Percentiles rank a stretch among this genome's conserved stretches.
Evolutionary conservation across 768 basidiomycete genomes (phyloP).

Genomic region (Pholiota microspora): DNA sequence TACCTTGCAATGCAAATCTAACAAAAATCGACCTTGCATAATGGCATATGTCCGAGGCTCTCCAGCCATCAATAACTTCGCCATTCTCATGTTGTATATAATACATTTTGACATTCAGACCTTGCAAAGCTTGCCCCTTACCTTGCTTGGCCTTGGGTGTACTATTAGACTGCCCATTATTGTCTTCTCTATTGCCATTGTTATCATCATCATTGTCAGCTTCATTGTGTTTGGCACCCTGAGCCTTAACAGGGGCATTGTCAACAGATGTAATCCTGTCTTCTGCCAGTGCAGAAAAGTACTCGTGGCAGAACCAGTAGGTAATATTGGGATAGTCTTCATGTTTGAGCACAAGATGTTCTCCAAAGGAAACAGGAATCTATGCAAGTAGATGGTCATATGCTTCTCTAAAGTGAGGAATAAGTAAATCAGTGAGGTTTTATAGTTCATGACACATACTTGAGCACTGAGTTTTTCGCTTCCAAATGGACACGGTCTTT

Average conservation of each 20-base stretch:
- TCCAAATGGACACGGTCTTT: no score
- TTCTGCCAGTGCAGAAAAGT: constrained; percentile 11
- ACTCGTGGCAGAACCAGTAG: constrained; percentile 13
- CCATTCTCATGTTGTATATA: constrained; percentile 10
- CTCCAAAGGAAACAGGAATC: constrained; percentile 7
- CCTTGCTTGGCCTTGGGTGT: constrained; percentile 8
- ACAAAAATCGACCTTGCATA: no score
- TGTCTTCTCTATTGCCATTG: neutral
- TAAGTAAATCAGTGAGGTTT: constrained; percentile 7
- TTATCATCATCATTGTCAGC: constrained; percentile 8
- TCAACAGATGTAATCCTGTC: constrained; percentile 10
- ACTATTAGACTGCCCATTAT: constrained; percentile 5
- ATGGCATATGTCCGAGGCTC: no score
- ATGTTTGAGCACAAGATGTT: no score
- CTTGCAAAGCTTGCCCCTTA: constrained; percentile 4
- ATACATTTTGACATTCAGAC: constrained; percentile 10
- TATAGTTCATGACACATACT: constrained; percentile 8
- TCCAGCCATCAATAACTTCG: no score
- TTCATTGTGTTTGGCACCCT: constrained; percentile 8
- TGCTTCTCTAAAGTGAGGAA: constrained; percentile 11
- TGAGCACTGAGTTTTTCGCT: no score
- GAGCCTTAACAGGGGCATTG: constrained; percentile 10
- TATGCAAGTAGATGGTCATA: constrained; percentile 7
- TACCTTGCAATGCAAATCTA: no score
- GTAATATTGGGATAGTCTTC: no score